Evolutionary conservation across 306 rosid species (phyloP), one percentile per base, ranked within the genome.

Genomic region (Corylus americana): DNA sequence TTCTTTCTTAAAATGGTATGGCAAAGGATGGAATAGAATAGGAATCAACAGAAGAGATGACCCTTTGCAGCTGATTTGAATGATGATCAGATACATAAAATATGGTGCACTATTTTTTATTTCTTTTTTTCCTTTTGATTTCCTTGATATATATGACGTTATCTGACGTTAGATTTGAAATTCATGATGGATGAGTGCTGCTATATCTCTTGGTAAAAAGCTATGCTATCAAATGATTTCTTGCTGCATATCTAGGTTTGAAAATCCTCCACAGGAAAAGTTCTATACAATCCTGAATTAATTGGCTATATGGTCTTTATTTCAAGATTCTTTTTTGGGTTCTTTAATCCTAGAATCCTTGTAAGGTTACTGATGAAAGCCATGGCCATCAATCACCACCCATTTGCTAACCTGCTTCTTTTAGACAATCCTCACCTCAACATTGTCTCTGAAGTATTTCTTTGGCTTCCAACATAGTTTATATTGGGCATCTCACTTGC

Each of bases 361-460:
- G 16, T 39, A 82, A 84, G 50, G 61, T 73, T 74, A 48, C 49
- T 64, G 64, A 35, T 69, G 50, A 75, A 74, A 77, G 88, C 87
- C 89, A 71, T 82, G 82, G 75, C 84, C 84, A 84, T 35, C 49
- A 64, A 79, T 55, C 53, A 50, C 73, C n/a, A 78, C 64, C 71
- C 85, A 69, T 68, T 73, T 74, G 82, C 35, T 47, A 82, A 59
- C 44, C 44, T 39, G 5, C 7, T 39, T 39, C 44, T 3, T 39
- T 39, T 3, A 39, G 44, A 39, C 44, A 39, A 39, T 39, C 44
- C 44, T 39, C 44, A 39, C 86, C 84, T 81, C 83, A 79, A 59
- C 49, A 57, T 64, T 77, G 27, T 74, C 58, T 70, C 70, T 63
- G 73, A 83, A 81, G 77, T 84, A 84, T 87, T 83, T 80, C 58